Base-by-base conservation (phyloP, 2,329 filamentous ascomycete species). In the Cordyceps fumosorosea region DNA sequence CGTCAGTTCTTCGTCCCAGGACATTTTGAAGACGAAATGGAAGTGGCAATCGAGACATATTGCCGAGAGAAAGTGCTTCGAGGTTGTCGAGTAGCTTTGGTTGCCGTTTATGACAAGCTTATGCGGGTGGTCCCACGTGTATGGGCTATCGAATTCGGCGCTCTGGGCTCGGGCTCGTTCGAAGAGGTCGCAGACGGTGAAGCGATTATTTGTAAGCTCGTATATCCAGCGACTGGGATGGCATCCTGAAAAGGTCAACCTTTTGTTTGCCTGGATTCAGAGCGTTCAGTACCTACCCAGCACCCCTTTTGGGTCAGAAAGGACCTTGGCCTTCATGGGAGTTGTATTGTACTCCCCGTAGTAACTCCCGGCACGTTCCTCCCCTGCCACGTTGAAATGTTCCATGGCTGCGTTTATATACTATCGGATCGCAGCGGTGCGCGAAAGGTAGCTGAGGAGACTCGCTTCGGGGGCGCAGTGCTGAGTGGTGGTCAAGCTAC, bases 181-280 rank as follows among this genome's bases (percentile, higher is more conserved):
- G 59, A 76, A 74, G 59, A 76, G 66, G 63, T 76, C 69, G 66
- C 73, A 75, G 24, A 67, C 66, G 34, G 71, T 70, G 56, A 77
- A 73, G 55, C 72, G 68, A 52, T 77, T 77, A 62, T 76, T 69
- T 37, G 73, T 65, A 10, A 78, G 66, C 58, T 78, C 76, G 65
- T 76, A 71, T 44, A 77, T 69, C 76, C 76, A 78, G 67, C 76
- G 73, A 51, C 74, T 74, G 6, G 76, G 75, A 56, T 77, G 73
- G 24, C 66, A 65, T 26, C 66, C 66, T 67, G 10, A 16, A n/a
- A 40, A 10, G 3, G 29, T 52, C 16, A 61, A 45, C 61, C 7
- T 16, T 1, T 70, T 65, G 67, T 8, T 48, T 54, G 5, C 2
- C 20, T 24, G 20, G 26, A 29, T 29, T 29, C 8, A 68, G 45